A percentile compares a stretch with the other conserved stretches of the same genome.
Evolutionary conservation across 2,329 filamentous ascomycete genomes (phyloP).

Genomic region (Coniochaeta ligniaria): DNA sequence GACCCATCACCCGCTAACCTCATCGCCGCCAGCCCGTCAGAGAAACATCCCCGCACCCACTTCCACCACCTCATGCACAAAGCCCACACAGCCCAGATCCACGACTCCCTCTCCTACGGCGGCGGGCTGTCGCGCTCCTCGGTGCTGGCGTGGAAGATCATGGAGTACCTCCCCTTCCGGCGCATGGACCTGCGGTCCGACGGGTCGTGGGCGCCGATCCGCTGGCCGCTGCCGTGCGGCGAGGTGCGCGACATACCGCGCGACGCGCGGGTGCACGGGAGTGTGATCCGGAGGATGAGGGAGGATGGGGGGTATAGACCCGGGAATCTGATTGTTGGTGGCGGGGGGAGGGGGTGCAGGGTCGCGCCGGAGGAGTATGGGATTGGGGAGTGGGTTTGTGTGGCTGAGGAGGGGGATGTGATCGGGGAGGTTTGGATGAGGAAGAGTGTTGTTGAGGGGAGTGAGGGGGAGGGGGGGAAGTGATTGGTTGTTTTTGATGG

Average conservation of each 20-base stretch:
- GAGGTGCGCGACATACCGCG: constrained; percentile 71
- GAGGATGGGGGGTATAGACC: constrained; percentile 59
- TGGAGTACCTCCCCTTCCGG: constrained; percentile 77
- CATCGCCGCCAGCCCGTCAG: background rate
- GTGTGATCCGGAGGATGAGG: constrained; percentile 66
- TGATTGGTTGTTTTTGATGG: background rate
- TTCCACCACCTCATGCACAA: constrained; percentile 54
- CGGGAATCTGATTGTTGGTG: constrained; percentile 73
- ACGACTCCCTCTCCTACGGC: constrained; percentile 63
- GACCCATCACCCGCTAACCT: background rate
- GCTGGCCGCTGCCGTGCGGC: constrained; percentile 71
- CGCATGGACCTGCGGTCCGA: constrained; percentile 70
- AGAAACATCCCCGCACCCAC: background rate
- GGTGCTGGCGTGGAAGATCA: constrained; percentile 64
- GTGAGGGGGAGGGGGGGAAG: background rate
- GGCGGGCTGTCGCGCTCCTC: constrained; percentile 48
- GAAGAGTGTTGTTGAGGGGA: constrained; percentile 12
- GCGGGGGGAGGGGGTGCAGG: constrained; percentile 63
- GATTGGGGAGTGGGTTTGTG: constrained; percentile 66
- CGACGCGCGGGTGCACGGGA: constrained; percentile 64
- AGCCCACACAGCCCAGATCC: constrained; percentile 50
- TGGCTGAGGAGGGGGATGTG: constrained; percentile 56
- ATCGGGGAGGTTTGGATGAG: constrained; percentile 63
- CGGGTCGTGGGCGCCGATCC: constrained; percentile 71
- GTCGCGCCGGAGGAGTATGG: constrained; percentile 54